Percentiles rank a stretch among this genome's conserved stretches.
Conservation (phyloP, 805 yeast genomes). For the Pichia exigua region DNA sequence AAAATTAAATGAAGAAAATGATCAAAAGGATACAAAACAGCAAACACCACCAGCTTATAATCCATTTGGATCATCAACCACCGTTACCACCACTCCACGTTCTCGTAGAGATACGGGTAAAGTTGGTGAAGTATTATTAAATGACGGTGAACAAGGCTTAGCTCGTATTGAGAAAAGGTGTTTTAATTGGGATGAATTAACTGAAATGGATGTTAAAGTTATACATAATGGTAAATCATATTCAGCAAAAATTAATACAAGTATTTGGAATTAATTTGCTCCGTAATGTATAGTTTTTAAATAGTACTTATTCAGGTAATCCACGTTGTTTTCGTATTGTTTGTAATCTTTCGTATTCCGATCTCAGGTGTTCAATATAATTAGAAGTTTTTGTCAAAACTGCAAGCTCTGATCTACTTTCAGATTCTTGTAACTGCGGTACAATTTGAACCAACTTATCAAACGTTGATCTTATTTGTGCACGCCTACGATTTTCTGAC, state of each 20-base stretch:
- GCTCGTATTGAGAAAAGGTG: constrained; percentile 44
- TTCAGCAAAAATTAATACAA: constrained; percentile 2
- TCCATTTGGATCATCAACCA: constrained; percentile 8
- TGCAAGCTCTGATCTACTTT: constrained; percentile 72
- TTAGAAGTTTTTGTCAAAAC: constrained; percentile 54
- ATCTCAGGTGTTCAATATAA: constrained; percentile 43
- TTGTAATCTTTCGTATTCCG: constrained; percentile 33
- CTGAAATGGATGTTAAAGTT: constrained; percentile 2
- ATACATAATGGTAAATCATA: neutral
- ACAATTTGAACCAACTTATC: constrained; percentile 68
- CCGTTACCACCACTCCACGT: constrained; percentile 2
- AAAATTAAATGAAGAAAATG: neutral
- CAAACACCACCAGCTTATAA: constrained; percentile 6
- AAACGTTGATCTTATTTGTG: constrained; percentile 75
- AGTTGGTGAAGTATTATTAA: constrained; percentile 54
- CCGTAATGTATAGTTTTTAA: neutral
- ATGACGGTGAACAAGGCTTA: constrained; percentile 56
- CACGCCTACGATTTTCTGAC: constrained; percentile 79
- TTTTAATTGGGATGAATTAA: constrained; percentile 16
- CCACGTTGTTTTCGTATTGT: neutral
- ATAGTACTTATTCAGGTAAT: neutral
- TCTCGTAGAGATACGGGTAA: constrained; percentile 29
- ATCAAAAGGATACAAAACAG: neutral
- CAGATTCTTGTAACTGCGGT: constrained; percentile 61
- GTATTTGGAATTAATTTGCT: constrained; percentile 5